These are phyloP conservation scores for Antitrichia curtipendula DNA, from an alignment of 225 moss, liverwort and hornwort species.

Conservation along the genomic window DNA sequence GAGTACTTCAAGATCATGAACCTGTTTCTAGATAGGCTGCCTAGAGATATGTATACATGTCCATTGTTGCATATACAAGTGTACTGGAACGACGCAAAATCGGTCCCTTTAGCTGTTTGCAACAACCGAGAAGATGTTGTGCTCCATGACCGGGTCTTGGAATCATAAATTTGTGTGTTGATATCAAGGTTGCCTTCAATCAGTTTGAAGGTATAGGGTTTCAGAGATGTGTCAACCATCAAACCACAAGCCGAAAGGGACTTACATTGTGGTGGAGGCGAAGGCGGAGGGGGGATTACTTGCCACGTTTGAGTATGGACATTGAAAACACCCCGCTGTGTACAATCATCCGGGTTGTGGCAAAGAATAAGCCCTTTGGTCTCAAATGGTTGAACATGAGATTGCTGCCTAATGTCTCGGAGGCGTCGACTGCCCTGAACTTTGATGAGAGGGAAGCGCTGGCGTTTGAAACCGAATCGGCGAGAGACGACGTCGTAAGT, in stretches of 20 bases:
- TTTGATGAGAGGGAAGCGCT: background rate
- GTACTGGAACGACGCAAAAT: background rate
- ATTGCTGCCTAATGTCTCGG: too few species aligned
- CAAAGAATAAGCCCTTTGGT: background rate
- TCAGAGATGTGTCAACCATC: background rate
- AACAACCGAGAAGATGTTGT: background rate
- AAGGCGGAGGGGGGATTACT: background rate
- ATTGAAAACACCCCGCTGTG: background rate
- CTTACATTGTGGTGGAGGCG: background rate
- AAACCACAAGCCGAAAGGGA: background rate
- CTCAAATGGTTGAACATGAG: background rate
- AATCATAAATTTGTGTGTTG: background rate
- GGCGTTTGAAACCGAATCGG: background rate
- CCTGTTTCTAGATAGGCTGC: fast-evolving
- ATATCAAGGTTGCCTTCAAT: background rate
- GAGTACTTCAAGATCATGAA: background rate
- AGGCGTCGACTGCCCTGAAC: too few species aligned
- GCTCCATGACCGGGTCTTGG: background rate
- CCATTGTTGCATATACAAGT: background rate
- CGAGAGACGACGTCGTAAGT: background rate
- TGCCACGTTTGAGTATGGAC: background rate
- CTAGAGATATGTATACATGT: background rate
- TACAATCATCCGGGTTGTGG: background rate
- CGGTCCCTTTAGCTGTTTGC: fast-evolving
- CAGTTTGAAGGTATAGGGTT: background rate